Evolutionary conservation across 805 yeast species (phyloP).

Genomic region (Metschnikowia proteae): DNA sequence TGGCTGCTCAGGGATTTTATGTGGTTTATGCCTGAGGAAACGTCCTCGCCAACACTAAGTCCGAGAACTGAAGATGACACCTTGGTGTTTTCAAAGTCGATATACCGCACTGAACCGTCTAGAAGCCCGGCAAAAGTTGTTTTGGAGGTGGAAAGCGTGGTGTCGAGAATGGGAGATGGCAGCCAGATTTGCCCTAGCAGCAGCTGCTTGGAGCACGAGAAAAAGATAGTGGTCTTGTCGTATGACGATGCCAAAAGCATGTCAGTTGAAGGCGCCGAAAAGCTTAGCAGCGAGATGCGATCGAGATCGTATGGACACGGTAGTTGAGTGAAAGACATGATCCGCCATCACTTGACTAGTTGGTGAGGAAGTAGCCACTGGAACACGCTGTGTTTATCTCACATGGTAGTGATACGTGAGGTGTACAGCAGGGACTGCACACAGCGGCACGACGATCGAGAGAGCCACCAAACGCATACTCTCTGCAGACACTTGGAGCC

Average conservation of each 20-base stretch:
- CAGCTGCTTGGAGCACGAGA: slow-evolving; percentile 6
- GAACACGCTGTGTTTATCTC: background rate
- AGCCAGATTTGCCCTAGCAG: slow-evolving; percentile 7
- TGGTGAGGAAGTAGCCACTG: background rate
- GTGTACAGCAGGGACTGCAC: background rate
- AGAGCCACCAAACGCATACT: too few species aligned
- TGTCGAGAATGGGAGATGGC: slow-evolving; percentile 24
- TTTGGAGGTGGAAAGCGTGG: slow-evolving; percentile 25
- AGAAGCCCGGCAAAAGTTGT: slow-evolving; percentile 46
- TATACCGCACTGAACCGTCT: slow-evolving; percentile 50
- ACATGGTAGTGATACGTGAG: background rate
- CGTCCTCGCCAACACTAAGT: background rate
- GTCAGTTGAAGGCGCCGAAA: slow-evolving; percentile 11
- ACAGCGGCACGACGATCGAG: background rate
- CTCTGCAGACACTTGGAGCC: too few species aligned
- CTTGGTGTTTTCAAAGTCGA: slow-evolving; percentile 46
- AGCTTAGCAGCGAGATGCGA: slow-evolving; percentile 7
- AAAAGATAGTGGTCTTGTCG: slow-evolving; percentile 10
- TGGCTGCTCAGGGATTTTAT: slow-evolving; percentile 11
- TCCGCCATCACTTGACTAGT: background rate
- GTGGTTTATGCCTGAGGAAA: slow-evolving; percentile 18
- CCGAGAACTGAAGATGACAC: slow-evolving; percentile 8
- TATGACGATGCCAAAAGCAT: slow-evolving; percentile 12
- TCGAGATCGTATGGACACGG: slow-evolving; percentile 8
- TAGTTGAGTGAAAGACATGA: slow-evolving; percentile 12